Evolutionary conservation across 2,329 filamentous ascomycete genomes (phyloP), one percentile per base, ranked within the genome.

Genomic region (Verticillium klebahnii): DNA sequence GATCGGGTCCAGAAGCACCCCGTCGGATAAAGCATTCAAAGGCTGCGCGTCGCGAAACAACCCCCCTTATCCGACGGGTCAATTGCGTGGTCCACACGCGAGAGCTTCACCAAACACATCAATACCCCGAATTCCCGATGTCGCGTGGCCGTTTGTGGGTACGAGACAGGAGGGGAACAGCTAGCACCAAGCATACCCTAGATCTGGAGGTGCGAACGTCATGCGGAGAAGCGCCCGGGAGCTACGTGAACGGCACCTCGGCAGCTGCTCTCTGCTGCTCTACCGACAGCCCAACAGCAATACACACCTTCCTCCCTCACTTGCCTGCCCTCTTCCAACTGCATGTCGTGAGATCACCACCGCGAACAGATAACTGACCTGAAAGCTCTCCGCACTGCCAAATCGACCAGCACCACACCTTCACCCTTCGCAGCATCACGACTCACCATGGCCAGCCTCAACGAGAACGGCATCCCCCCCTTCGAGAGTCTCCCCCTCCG

Each of bases 401-500:
- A 11, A 7, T 3, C 37, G 12, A 15, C 15, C 17, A 7, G 37
- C 37, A n/a, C 37, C 12, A 15, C 12, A n/a, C 4, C 14, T 15
- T 7, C 37, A 17, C 17, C 17, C 9, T 36, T 15, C 6, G 17
- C 37, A 40, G 12, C 37, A 40, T 7, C 14, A 40, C 45, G 29
- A 29, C 29, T 29, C 45, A 50, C n/a, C 32, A 50, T 23, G 45
- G 45, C 45, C 45, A 50, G 23, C 25, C 66, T 76, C 19, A 77
- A 77, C 65, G 69, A 70, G 39, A 77, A 78, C 64, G 75, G 75
- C 61, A 76, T 83, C 50, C 81, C 81, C 17, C 69, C 73, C 32
- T 84, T 82, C 69, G 75, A 78, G 15, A 75, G 75, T 32, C 76
- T 84, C 0, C 82, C 82, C 1, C 67, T 84, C 29, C 73, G 78